phyloP scores from a whole-genome alignment of 371 early-diverging fungal genomes.

The Lichtheimia hyalospora region DNA sequence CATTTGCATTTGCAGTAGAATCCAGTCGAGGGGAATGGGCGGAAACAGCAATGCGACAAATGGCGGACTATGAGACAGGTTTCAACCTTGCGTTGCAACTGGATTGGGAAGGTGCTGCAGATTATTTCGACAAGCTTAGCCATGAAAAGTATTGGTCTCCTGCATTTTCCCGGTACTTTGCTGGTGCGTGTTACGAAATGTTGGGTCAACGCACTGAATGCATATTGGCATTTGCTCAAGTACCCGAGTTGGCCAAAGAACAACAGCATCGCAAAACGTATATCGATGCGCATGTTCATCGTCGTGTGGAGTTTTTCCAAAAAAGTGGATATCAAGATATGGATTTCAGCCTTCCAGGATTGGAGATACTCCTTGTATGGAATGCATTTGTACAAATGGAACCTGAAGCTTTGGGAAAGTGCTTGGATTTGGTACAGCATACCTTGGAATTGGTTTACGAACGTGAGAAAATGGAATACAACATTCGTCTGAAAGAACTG shows the following conservation, averaged over 20 bases:
- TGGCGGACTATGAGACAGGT: conserved; percentile 62
- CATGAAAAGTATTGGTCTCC: conserved; percentile 55
- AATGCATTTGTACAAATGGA: conserved; percentile 62
- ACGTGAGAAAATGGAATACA: conserved; percentile 48
- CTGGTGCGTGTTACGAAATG: conserved; percentile 58
- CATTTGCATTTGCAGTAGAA: conserved; percentile 51
- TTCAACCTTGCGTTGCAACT: conserved; percentile 56
- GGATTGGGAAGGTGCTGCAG: conserved; percentile 52
- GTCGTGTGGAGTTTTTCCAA: conserved; percentile 55
- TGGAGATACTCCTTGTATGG: conserved; percentile 61
- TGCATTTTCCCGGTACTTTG: conserved; percentile 59
- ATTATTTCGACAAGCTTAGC: conserved; percentile 47
- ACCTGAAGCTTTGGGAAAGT: conserved; percentile 34
- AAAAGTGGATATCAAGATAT: conserved; percentile 58
- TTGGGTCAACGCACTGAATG: conserved; percentile 52
- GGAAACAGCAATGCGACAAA: conserved; percentile 48
- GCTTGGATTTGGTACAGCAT: conserved; percentile 37
- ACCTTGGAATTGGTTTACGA: conserved; percentile 48
- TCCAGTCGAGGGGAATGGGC: conserved; percentile 58
- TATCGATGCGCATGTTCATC: conserved; percentile 56
- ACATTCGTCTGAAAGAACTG: conserved; percentile 38
- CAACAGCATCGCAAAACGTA: conserved; percentile 45
- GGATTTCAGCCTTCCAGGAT: conserved; percentile 53
- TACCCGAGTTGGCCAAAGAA: conserved; percentile 43
- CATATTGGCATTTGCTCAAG: conserved; percentile 48